Conservation (phyloP, 108 stramenopile genomes). For the Stephanodiscus triporus region DNA sequence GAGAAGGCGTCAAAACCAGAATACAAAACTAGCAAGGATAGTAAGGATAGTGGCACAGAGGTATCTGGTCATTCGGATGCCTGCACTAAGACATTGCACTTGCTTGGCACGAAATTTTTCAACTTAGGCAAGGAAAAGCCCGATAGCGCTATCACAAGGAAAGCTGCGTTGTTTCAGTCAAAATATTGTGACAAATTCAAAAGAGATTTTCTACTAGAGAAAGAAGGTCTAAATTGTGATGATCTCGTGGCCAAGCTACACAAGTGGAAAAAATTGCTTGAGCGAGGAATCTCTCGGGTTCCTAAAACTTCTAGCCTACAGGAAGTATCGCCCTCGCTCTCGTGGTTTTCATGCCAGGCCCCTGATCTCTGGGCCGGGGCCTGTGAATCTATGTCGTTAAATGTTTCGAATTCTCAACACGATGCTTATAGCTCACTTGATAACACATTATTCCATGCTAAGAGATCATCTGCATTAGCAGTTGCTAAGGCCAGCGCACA, state of each 20-base stretch:
- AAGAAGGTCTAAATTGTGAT: constrained; percentile 10
- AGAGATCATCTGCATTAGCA: constrained; percentile 66
- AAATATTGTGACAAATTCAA: constrained; percentile 72
- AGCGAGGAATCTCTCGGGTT: constrained; percentile 63
- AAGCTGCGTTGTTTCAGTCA: constrained; percentile 72
- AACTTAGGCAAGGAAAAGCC: constrained; percentile 54
- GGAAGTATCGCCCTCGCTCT: constrained; percentile 70
- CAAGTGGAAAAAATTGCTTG: constrained; percentile 75
- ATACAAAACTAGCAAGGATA: constrained; percentile 16
- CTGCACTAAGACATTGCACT: constrained; percentile 63
- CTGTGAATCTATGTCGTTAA: constrained; percentile 42
- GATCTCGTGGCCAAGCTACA: constrained; percentile 62
- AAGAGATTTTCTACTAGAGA: constrained; percentile 56
- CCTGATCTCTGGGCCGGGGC: constrained; percentile 84
- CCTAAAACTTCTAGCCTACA: constrained; percentile 60
- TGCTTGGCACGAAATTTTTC: constrained; percentile 80
- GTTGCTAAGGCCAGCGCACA: constrained; percentile 67
- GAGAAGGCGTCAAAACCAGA: constrained; percentile 63
- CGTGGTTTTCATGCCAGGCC: constrained; percentile 63
- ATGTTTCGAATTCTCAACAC: constrained; percentile 22
- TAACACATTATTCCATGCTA: constrained; percentile 43
- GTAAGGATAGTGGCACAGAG: constrained; percentile 40
- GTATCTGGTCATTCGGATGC: constrained; percentile 59
- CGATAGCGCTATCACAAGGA: constrained; percentile 54
- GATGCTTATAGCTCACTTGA: constrained; percentile 28